phyloP scores from a whole-genome alignment of 2,329 filamentous ascomycete genomes.

The Aspergillus glaucus region DNA sequence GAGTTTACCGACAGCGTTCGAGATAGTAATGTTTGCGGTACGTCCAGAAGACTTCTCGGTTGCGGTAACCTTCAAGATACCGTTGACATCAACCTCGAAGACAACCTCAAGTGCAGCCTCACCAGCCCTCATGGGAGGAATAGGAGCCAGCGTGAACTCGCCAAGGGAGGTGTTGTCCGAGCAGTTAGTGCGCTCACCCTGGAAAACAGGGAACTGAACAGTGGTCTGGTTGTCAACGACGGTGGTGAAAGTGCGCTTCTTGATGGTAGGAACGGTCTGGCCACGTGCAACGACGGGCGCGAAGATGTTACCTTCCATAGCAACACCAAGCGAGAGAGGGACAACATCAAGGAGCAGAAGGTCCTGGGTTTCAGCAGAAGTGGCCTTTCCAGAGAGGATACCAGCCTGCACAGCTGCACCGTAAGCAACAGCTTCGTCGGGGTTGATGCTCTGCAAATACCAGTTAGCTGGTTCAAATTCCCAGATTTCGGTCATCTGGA shows the following conservation, averaged over 20 bases:
- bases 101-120: slow-evolving; percentile 96
- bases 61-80: slow-evolving; percentile 98
- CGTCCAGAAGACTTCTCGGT: slow-evolving; percentile 98
- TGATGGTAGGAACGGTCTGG: slow-evolving; percentile 68
- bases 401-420: slow-evolving; percentile 97
- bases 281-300: slow-evolving; percentile 83
- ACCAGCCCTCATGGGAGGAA: slow-evolving; percentile 79
- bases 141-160: slow-evolving; percentile 92
- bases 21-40: slow-evolving; percentile 98
- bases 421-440: slow-evolving; percentile 97
- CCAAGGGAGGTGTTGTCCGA: slow-evolving; percentile 97
- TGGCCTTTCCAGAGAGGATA: slow-evolving; percentile 97
- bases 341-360: slow-evolving; percentile 94
- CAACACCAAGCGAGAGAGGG: slow-evolving; percentile 93
- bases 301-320: slow-evolving; percentile 99
- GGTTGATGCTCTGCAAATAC: slow-evolving; percentile 72
- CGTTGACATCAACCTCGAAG: slow-evolving; percentile 99
- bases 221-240: slow-evolving; percentile 61
- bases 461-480: background rate
- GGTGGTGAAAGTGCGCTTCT: slow-evolving; percentile 87
- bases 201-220: slow-evolving; percentile 86
- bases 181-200: slow-evolving; percentile 97
- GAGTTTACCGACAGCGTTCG: slow-evolving; percentile 98
- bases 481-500: background rate
- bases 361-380: slow-evolving; percentile 87